Percentiles rank a stretch among this genome's conserved stretches.
Evolutionary conservation across 1,284 basidiomycete species (phyloP).

Genomic region (Austroboletus niveus): DNA sequence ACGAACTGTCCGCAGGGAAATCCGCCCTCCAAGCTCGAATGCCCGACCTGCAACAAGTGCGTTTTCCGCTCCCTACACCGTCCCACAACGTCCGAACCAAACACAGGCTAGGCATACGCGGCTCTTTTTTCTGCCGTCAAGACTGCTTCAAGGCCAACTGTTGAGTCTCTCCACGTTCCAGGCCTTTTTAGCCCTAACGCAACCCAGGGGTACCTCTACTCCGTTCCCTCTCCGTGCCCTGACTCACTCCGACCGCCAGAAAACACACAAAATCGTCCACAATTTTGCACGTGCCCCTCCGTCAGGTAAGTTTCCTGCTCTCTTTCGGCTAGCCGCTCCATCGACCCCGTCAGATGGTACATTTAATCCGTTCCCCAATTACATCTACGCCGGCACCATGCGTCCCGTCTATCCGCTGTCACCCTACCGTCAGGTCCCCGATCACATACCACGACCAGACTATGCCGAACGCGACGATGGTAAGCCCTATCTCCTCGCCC

Average conservation of each 20-base stretch:
- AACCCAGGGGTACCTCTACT: conserved; percentile 43
- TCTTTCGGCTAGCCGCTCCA: background rate
- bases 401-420: conserved; percentile 78
- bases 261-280: conserved; percentile 77
- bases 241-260: conserved; percentile 45
- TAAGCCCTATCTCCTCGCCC: conserved; percentile 33
- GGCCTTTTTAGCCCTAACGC: background rate
- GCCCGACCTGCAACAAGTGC: conserved; percentile 81
- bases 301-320: conserved; percentile 16
- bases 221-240: background rate
- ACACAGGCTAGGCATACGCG: conserved; percentile 69
- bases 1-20: conserved; percentile 68
- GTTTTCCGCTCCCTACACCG: conserved; percentile 19
- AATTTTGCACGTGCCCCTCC: conserved; percentile 52
- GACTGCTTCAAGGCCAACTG: conserved; percentile 85
- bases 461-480: conserved; percentile 64
- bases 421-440: conserved; percentile 65
- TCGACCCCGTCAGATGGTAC: conserved; percentile 49
- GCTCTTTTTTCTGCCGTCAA: conserved; percentile 83
- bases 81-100: conserved; percentile 1
- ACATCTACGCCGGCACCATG: conserved; percentile 66
- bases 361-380: conserved; percentile 73
- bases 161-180: conserved; percentile 39
- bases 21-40: conserved; percentile 74
- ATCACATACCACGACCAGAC: conserved; percentile 76